These are phyloP conservation scores for Polygonum maritimum DNA, from an alignment of 148 eudicot genomes.

Conservation along the genomic window DNA sequence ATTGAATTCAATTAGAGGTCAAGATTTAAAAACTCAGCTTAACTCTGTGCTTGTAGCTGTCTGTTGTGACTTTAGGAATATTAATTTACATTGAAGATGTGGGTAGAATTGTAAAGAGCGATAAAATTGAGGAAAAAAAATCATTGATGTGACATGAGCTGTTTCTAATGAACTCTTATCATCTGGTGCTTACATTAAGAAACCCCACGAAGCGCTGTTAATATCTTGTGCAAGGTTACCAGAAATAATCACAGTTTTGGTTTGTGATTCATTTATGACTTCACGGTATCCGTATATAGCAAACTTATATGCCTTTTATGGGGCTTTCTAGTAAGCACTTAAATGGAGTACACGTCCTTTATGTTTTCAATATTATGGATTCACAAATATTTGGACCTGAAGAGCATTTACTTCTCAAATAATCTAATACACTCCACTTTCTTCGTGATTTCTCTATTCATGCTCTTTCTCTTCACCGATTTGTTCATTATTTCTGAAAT, in stretches of 20 bases:
- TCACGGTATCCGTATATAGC: too few relatives aligned
- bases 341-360: background rate
- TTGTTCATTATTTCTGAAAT: background rate
- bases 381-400: background rate
- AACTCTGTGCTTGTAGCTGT: background rate
- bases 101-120: background rate
- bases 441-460: background rate
- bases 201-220: background rate
- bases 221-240: background rate
- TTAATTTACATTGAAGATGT: background rate
- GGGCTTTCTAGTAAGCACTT: background rate
- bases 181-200: background rate
- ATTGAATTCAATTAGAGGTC: background rate
- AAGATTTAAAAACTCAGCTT: background rate
- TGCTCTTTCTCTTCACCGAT: background rate
- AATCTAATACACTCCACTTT: background rate
- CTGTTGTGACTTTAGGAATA: background rate
- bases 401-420: background rate
- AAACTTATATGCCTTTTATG: background rate
- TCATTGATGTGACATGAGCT: conserved; percentile 3
- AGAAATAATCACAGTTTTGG: background rate
- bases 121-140: background rate
- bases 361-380: background rate
- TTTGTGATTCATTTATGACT: background rate
- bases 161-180: background rate